Base-by-base conservation (phyloP, 2,329 filamentous ascomycete species). In the Metarhizium anisopliae region DNA sequence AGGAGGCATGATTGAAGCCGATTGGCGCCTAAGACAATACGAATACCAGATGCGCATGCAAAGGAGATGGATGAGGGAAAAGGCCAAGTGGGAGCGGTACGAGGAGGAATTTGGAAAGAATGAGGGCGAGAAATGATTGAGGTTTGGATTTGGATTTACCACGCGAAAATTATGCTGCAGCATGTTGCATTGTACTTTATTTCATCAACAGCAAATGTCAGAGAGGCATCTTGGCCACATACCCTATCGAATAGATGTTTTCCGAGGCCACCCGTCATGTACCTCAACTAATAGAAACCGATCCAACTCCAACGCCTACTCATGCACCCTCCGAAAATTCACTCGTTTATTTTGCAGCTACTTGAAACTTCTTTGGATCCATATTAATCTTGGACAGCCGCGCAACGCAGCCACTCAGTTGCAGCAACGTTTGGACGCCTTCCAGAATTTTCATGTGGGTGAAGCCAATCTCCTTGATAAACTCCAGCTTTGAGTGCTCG, bases 381-480 rank as follows among this genome's bases (percentile, higher is more conserved):
- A 99, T 97, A 71, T 96, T 96, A 70, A 97, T 86, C 77, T 88
- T 95, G 75, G 90, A 94, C 56, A 99, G 77, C 64, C 93, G 86
- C 16, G 90, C 91, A 25, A 99, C 81, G 68, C 93, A 97, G 11
- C 93, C 94, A 67, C 90, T 95, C 50, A 99, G 79, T 72, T 99
- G 94, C 57, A 99, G 80, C 59, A 96, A 81, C 7, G 93, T 96
- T 73, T 97, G 93, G 29, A 99, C 90, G 35, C 94, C 94, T 68
- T 99, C 94, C n/a, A 99, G 77, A 55, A 99, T 93, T 70, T 95
- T 92, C 94, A 99, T 99, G 69, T 99, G 94, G 2, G 94, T 95
- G 72, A 97, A 97, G 54, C 94, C 94, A 71, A 99, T 99, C 74
- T 96, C 94, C 74, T 91, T 93, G 74, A 97, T 95, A 64, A 97